Evolutionary conservation across 1,284 basidiomycete species (phyloP), one percentile per base, ranked within the genome.

Genomic region (Ceratobasidium theobromae): DNA sequence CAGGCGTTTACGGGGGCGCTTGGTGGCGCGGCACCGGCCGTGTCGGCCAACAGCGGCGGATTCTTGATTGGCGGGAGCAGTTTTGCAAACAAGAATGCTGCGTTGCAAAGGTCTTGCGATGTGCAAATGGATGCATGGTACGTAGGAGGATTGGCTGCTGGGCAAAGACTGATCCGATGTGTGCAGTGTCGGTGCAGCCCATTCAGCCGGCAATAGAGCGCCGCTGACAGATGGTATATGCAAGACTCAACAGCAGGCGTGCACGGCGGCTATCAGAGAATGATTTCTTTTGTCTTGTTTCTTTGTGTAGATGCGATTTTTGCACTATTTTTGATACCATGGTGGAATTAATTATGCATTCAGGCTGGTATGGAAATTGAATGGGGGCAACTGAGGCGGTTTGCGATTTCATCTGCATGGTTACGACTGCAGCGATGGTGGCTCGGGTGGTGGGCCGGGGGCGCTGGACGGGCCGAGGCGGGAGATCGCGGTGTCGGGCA

Each of bases 91-190:
- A 60, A 60, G 45, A 30, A 27, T 18, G 45, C 25, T 33, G 57
- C 57, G n/a, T 23, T 60, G 14, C 57, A 60, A 45, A 25, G 57
- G 27, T 60, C 57, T 4, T 60, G 57, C 30, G 57, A 60, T 27
- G 16, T 49, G 21, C 57, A 60, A 32, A 60, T 35, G 57, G 49
- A 60, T 32, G 45, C 43, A 25, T 60, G 57, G 57, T 60, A 23
- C 18, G 57, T 49, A 3, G 8, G n/a, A 14, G 35, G n/a, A 54
- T 18, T 25, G 8, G 23, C 25, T 40, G 8, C 18, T 21, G 43
- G 5, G 25, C 3, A 3, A 4, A 28, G 54, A 41, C 21, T 28
- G 11, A 57, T 16, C 27, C 25, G 2, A 16, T 18, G 14, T 32
- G 11, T 48, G 4, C 32, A 60, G 57, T 30, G 27, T 45, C 4